Base-by-base conservation (phyloP, 352 stramenopile genomes). In the Phytophthora sojae region DNA sequence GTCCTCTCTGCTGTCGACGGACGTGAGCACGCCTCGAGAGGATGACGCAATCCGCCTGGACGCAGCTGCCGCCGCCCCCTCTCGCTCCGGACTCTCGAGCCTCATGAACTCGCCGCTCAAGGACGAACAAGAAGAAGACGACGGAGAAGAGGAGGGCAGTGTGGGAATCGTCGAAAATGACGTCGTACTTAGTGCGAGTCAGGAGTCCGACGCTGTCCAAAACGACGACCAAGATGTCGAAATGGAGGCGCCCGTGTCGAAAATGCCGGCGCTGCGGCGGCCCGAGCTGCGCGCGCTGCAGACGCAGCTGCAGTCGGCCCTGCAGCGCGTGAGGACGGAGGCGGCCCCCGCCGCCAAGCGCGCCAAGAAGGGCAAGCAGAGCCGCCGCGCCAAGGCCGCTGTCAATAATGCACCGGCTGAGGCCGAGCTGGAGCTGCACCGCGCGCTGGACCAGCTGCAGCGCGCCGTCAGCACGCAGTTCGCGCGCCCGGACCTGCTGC, bases 281-380 rank as follows among this genome's bases (percentile, higher is more conserved):
- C 17, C 26, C 2, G 21, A 30, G 32, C 26, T 65, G 6, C 19
- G 25, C 2, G 56, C 68, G 75, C 62, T 88, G 11, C 29, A 78
- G 39, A 79, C 83, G 4, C 6, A 64, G 0, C 81, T 90, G 52
- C 68, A 91, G 9, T 60, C 79, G 25, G 66, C 59, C 7, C 51
- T 93, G 9, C 80, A 91, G 64, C 54, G 81, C 55, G 75, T 82
- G 19, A 58, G 77, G 32, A 66, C 53, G 0, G 79, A 75, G 25
- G 51, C 59, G 29, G 69, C 66, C 2, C 79, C 86, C 4, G 57
- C 75, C 1, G 44, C 78, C 15, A 94, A 94, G 59, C 76, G 86
- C 1, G 81, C 88, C 37, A 94, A 92, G 72, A 92, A 92, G 62
- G 60, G 84, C 55, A 89, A 90, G 57, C 76, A 85, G 30, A 64